Evolutionary conservation across 306 rosid species (phyloP).

Genomic region (Sechiopsis laciniata): DNA sequence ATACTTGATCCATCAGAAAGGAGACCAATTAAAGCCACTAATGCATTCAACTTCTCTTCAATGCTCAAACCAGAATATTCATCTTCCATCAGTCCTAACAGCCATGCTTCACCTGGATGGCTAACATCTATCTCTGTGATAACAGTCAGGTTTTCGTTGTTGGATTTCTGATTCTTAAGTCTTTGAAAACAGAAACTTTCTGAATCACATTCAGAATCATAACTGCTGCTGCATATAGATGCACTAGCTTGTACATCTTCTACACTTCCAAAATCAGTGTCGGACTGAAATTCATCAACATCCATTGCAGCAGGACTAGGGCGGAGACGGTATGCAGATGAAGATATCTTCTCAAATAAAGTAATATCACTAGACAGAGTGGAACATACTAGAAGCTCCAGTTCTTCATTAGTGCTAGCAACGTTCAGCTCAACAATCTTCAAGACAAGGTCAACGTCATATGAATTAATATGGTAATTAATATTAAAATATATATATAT

Average conservation of each 20-base stretch:
- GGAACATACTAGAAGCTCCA: constrained; percentile 66
- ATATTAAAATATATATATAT: too few species aligned
- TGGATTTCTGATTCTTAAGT: constrained; percentile 26
- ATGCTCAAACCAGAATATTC: constrained; percentile 84
- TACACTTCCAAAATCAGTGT: constrained; percentile 74
- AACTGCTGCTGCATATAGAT: constrained; percentile 48
- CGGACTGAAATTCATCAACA: constrained; percentile 60
- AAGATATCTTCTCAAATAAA: constrained; percentile 85
- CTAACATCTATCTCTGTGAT: constrained; percentile 90
- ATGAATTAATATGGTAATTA: neutral
- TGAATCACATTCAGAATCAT: constrained; percentile 54
- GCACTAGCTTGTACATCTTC: constrained; percentile 50
- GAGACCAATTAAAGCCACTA: constrained; percentile 80
- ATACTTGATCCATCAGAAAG: constrained; percentile 69
- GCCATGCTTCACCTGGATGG: constrained; percentile 82
- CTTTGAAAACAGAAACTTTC: constrained; percentile 34
- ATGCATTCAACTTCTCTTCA: constrained; percentile 79
- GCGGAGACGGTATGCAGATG: constrained; percentile 82
- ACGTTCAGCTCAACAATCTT: constrained; percentile 69
- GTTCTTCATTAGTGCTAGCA: constrained; percentile 54
- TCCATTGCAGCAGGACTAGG: constrained; percentile 45
- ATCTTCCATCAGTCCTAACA: constrained; percentile 84
- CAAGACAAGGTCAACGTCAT: constrained; percentile 33
- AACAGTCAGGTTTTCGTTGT: constrained; percentile 33
- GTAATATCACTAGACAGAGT: constrained; percentile 86